These are phyloP conservation scores for Iberis pinnata DNA, from an alignment of 345 rosid species.

Conservation along the genomic window DNA sequence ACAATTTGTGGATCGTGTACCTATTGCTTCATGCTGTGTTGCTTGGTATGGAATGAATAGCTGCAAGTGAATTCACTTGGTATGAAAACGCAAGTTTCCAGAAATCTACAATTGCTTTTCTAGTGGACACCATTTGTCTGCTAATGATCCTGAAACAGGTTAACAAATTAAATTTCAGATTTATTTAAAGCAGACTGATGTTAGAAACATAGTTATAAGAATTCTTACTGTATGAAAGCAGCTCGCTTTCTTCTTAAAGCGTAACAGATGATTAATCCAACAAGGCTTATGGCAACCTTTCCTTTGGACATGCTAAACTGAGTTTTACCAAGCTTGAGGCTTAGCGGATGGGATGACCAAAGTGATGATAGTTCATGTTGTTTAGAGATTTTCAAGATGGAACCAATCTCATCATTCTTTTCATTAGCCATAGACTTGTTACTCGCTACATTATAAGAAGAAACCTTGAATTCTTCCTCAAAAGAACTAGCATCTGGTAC, in stretches of 20 bases:
- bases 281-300: conserved; percentile 50
- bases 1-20: background rate
- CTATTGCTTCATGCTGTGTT: conserved; percentile 17
- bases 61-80: conserved; percentile 90
- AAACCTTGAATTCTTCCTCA: conserved; percentile 24
- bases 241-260: conserved; percentile 46
- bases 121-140: conserved; percentile 37
- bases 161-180: no score
- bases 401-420: conserved; percentile 11
- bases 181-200: background rate
- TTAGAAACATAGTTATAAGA: conserved; percentile 6
- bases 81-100: conserved; percentile 90
- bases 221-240: conserved; percentile 44
- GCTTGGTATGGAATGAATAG: conserved; percentile 61
- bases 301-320: conserved; percentile 40
- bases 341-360: conserved; percentile 57
- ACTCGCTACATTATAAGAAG: conserved; percentile 17
- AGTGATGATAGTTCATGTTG: conserved; percentile 27
- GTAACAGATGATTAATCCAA: conserved; percentile 45
- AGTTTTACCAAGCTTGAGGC: conserved; percentile 45
- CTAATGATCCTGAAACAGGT: conserved; percentile 41
- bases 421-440: no score
- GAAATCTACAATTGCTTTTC: conserved; percentile 58
- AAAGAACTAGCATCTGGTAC: conserved; percentile 26
- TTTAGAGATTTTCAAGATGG: conserved; percentile 32